Conservation (phyloP, 345 rosid species). For the Turnera subulata region DNA sequence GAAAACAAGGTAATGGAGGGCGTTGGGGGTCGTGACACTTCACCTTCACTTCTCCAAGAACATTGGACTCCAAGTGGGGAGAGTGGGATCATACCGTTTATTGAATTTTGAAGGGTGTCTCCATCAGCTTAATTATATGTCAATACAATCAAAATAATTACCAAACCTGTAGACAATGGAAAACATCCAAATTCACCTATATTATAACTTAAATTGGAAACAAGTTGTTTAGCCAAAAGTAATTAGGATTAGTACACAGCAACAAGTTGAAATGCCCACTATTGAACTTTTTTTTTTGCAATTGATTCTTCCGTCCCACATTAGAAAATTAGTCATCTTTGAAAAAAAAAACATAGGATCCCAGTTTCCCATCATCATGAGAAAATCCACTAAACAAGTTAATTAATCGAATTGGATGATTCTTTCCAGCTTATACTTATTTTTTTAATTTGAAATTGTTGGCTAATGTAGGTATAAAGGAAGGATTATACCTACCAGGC, state of each 20-base stretch:
- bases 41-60: too few species aligned
- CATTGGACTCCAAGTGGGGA: neutral
- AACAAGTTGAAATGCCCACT: neutral
- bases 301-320: too few species aligned
- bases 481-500: conserved; percentile 9
- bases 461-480: conserved; percentile 15
- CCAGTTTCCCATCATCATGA: conserved; percentile 4
- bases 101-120: too few species aligned
- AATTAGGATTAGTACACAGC: too few species aligned
- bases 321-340: neutral
- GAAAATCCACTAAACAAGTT: conserved; percentile 3
- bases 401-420: neutral
- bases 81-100: neutral
- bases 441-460: neutral
- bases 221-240: too few species aligned
- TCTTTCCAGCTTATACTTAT: neutral
- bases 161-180: too few species aligned
- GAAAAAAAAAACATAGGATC: conserved; percentile 4
- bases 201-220: too few species aligned
- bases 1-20: neutral
- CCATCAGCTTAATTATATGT: too few species aligned
- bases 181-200: too few species aligned
- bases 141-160: too few species aligned
- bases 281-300: neutral
- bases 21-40: too few species aligned